Base-by-base conservation (phyloP, 306 rosid genomes). In the Dicorynia guianensis region DNA sequence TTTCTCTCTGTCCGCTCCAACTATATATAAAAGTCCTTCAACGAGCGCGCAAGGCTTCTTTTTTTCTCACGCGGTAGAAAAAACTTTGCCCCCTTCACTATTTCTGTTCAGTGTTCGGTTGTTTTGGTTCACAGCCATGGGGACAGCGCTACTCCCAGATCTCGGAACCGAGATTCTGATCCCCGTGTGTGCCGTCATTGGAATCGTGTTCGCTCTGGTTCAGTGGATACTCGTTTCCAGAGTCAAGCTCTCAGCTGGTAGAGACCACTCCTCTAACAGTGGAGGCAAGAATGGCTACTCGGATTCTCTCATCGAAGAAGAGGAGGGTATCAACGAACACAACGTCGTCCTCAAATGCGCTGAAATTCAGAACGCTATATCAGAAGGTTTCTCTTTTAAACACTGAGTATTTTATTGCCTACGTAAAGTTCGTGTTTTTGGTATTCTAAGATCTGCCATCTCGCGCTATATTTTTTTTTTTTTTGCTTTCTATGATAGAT, bases 311-410 rank as follows among this genome's bases (percentile, higher is more conserved):
- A 78, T 89, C 18, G 94, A 87, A 58, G 94, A 89, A 30, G 94
- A 89, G 69, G 91, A 89, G 7, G 94, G 91, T 25, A 63, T 85
- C 14, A 89, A 83, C 57, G 94, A 89, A 74, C 91, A 81, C 63
- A 87, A 67, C 85, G 80, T 89, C 60, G 91, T 89, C n/a, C 42
- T 81, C 66, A 89, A 87, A 76, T 89, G 91, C 76, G 91, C 91
- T 8, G 90, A 89, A 63, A 89, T 89, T 57, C 90, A 89, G 55
- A 85, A 19, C 63, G 94, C 91, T 70, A 89, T 89, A 7, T 85
- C 91, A 3, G 91, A 89, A 59, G 94, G 91, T 87, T 42, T 11
- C 17, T 53, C 20, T 39, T 43, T 46, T 11, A 11, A 20, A 35
- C 35, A 13, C 7, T 50, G 34, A 13, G 8, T 19, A 5, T 52